A percentile compares a stretch with the other conserved stretches of the same genome.
These are phyloP conservation scores for Nepenthes alata DNA, from an alignment of 179 eudicot species.

Conservation along the genomic window DNA sequence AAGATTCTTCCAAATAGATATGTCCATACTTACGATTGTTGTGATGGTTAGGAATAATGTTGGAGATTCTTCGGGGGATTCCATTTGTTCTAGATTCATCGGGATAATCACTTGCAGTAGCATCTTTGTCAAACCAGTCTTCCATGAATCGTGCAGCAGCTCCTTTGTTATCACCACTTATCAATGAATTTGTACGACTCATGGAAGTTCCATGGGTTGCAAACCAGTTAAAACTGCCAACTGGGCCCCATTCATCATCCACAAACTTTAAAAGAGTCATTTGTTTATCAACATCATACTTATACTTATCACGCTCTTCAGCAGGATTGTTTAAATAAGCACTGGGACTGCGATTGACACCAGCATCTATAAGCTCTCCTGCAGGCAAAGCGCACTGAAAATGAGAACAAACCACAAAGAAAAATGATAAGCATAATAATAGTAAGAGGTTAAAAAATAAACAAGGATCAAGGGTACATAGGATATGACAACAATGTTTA, in stretches of 20 bases:
- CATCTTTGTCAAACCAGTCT: conserved; percentile 67
- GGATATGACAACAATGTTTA: no score
- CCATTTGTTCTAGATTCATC: conserved; percentile 17
- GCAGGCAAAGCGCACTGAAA: conserved; percentile 9
- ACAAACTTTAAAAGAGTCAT: conserved; percentile 92
- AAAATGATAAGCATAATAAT: background rate
- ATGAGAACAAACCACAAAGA: conserved; percentile 7
- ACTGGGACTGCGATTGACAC: conserved; percentile 88
- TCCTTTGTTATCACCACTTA: conserved; percentile 97
- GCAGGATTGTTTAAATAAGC: conserved; percentile 83
- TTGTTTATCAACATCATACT: conserved; percentile 81
- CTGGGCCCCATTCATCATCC: conserved; percentile 85
- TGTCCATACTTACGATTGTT: conserved; percentile 51
- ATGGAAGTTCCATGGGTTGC: conserved; percentile 99
- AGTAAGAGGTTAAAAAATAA: background rate
- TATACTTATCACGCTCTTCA: conserved; percentile 65
- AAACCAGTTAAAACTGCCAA: conserved; percentile 97
- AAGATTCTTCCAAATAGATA: background rate
- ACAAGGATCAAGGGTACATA: background rate
- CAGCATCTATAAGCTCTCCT: conserved; percentile 92
- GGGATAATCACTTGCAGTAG: conserved; percentile 20
- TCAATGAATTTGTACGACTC: conserved; percentile 84
- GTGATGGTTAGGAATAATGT: conserved; percentile 41
- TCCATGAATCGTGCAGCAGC: conserved; percentile 98
- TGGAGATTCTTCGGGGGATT: conserved; percentile 66